phyloP scores from a whole-genome alignment of 116 monocot genomes.

The Phalaenopsis hybrid region DNA sequence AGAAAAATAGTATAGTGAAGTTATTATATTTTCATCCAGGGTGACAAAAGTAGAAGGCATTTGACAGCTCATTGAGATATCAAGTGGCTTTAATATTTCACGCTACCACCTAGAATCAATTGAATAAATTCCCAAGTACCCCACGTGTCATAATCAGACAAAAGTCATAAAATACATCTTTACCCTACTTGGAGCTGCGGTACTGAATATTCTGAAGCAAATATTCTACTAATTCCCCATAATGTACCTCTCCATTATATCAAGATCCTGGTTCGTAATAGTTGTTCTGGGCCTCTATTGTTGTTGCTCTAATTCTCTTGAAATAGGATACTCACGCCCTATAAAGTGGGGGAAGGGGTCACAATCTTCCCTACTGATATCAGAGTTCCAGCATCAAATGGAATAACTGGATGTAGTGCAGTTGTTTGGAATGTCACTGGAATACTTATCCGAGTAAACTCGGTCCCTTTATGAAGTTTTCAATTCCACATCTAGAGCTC shows the following conservation, averaged over 20 bases:
- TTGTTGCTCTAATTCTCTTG: neutral
- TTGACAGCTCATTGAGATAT: neutral
- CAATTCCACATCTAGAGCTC: neutral
- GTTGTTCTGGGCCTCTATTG: neutral
- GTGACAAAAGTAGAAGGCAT: too few species aligned
- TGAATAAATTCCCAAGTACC: neutral
- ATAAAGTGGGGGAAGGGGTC: too few species aligned
- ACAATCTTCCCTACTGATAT: neutral
- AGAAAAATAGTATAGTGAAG: too few species aligned
- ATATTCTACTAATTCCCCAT: neutral
- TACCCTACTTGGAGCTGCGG: neutral
- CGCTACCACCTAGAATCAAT: neutral
- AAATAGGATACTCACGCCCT: neutral
- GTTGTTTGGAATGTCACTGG: neutral
- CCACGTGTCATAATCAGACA: neutral
- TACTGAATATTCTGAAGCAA: neutral
- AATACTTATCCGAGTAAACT: neutral
- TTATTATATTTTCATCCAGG: too few species aligned
- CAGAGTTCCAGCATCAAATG: neutral
- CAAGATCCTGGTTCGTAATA: neutral
- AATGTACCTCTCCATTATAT: neutral
- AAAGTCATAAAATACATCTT: neutral
- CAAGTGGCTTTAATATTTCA: neutral
- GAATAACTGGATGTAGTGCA: neutral
- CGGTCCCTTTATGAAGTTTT: neutral